Evolutionary conservation across 1,284 basidiomycete species (phyloP), one percentile per base, ranked within the genome.

Genomic region (Cutaneotrichosporon cutaneum): DNA sequence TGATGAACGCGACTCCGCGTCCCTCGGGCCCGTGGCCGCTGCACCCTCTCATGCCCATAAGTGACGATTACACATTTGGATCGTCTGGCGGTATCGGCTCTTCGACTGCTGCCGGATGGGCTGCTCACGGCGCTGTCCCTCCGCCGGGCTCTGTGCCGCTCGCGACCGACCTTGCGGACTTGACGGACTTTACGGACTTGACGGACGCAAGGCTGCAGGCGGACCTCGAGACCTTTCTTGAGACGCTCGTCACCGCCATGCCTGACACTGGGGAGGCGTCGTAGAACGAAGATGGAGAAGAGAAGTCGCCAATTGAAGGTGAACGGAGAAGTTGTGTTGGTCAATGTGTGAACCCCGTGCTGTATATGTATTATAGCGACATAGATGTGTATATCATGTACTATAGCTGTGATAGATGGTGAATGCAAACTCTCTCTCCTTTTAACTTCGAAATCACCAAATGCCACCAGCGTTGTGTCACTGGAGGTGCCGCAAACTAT

Each of bases 201-300:
- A 32, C 50, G 5, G 51, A 53, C 9, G 21, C 30, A 5, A 18
- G 21, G 14, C 52, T 54, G 21, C 33, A 21, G 22, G 30, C 52
- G 3, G 52, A 54, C 13, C 52, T 54, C 14, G 52, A 54, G 35
- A 39, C 35, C 16, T 39, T 54, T 11, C 35, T 54, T 9, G 52
- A 54, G 52, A 42, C n/a, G 33, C 33, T 54, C 13, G 22, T 22
- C 3, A 24, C 26, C 10, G 48, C 14, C 27, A 30, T 50, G 26
- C 26, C 26, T 10, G 45, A 48, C 9, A 24, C 35, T 4, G 30
- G 13, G 8, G 39, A 42, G 7, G 18, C 18, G 18, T 4, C 18
- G 5, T 4, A 30, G 30, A 30, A 30, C 30, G 30, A 30, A 30
- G 30, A 30, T n/a, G n/a, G 30, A 30, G 30, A 30, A 30, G 5